Conservation (phyloP, 768 basidiomycete species). For the Rhodosporidiobolus odoratus region DNA sequence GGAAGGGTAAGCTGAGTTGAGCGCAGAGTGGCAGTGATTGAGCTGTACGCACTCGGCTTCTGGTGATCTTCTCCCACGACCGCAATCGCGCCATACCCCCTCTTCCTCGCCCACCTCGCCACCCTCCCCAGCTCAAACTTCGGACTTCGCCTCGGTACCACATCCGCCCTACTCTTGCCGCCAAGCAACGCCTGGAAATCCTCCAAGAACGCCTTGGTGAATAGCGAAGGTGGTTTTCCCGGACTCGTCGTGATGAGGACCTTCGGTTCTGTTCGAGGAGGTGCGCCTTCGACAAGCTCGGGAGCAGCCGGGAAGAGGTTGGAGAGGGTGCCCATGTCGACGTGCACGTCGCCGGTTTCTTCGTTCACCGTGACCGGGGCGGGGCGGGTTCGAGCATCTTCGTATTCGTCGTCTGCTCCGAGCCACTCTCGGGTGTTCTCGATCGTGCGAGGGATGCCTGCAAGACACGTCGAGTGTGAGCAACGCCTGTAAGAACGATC, state of each 20-base stretch:
- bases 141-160: constrained; percentile 70
- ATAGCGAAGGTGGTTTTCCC: constrained; percentile 37
- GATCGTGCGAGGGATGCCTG: constrained; percentile 55
- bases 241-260: constrained; percentile 38
- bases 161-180: constrained; percentile 54
- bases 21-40: not conserved
- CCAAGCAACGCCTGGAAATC: constrained; percentile 46
- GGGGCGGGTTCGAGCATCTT: constrained; percentile 36
- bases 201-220: constrained; percentile 36
- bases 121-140: constrained; percentile 94
- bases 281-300: constrained; percentile 50
- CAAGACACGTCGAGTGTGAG: not conserved
- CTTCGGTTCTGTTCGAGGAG: constrained; percentile 36
- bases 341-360: constrained; percentile 47
- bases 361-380: constrained; percentile 41
- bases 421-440: constrained; percentile 82
- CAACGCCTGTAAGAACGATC: not conserved
- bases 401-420: constrained; percentile 36
- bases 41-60: constrained; percentile 67
- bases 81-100: constrained; percentile 79
- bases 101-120: constrained; percentile 83
- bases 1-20: constrained; percentile 15
- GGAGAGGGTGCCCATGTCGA: constrained; percentile 45
- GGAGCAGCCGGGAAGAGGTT: constrained; percentile 52
- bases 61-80: constrained; percentile 96